phyloP scores from a whole-genome alignment of 192 early-diverging fungal genomes.

The Coemansia sp. region DNA sequence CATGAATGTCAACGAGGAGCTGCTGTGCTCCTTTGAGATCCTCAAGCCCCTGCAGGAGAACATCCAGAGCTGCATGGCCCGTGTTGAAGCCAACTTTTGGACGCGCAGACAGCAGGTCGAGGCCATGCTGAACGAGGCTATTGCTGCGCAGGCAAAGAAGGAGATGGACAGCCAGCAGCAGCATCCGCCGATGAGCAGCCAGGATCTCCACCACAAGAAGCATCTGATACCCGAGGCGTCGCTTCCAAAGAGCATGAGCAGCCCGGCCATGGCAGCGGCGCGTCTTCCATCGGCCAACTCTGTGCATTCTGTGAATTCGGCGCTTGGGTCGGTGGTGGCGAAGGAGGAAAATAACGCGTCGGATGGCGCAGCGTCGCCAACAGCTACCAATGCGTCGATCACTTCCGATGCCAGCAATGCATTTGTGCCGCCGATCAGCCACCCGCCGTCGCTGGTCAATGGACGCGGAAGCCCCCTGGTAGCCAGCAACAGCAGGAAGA shows the following conservation, averaged over 20 bases:
- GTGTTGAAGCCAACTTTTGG: conserved; percentile 51
- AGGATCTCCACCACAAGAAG: not conserved
- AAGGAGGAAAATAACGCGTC: not conserved
- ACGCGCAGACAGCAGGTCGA: conserved; percentile 48
- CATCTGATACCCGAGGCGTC: not conserved
- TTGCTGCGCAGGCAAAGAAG: conserved; percentile 35
- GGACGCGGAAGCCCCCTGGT: not conserved
- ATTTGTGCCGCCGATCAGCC: not conserved
- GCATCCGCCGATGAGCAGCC: not conserved
- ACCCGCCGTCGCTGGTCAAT: conserved; percentile 8
- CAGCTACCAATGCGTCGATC: not conserved
- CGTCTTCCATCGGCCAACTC: not conserved
- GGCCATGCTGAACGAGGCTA: conserved; percentile 46
- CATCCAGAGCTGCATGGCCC: conserved; percentile 45
- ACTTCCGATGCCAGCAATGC: not conserved
- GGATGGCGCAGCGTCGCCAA: not conserved
- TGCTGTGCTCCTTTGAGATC: conserved; percentile 90
- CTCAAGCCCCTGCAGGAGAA: conserved; percentile 61
- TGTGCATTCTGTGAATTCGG: no score
- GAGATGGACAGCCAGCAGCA: conserved; percentile 10
- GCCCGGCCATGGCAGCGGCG: not conserved
- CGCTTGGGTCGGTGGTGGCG: no score
- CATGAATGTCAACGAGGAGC: conserved; percentile 88
- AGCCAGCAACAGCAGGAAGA: not conserved
- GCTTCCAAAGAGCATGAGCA: conserved; percentile 4